Conservation (phyloP, 768 basidiomycete species). For the Psilocybe cyanescens region DNA sequence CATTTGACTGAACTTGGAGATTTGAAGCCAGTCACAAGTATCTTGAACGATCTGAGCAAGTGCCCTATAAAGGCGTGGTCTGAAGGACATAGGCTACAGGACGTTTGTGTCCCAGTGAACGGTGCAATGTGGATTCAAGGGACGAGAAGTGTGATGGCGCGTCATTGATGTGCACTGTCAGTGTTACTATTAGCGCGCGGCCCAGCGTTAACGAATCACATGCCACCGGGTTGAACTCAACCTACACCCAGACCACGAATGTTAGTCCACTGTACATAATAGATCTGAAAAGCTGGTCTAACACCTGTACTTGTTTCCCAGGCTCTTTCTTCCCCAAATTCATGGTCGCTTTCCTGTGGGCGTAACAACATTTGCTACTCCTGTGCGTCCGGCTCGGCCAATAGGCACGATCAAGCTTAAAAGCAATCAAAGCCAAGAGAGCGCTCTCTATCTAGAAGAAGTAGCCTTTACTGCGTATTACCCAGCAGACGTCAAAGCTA, state of each 20-base stretch:
- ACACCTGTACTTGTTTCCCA: slow-evolving; percentile 9
- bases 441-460: slow-evolving; percentile 61
- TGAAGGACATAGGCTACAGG: no score
- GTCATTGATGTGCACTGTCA: neutral
- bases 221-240: no score
- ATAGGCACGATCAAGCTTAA: slow-evolving; percentile 47
- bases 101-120: no score
- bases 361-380: slow-evolving; percentile 58
- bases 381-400: slow-evolving; percentile 38
- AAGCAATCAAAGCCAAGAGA: slow-evolving; percentile 26
- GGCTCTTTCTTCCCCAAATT: slow-evolving; percentile 48
- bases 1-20: no score
- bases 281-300: no score
- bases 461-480: slow-evolving; percentile 70
- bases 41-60: no score
- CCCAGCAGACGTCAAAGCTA: slow-evolving; percentile 47
- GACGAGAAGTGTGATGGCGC: no score
- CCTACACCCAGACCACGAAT: neutral
- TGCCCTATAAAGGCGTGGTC: no score
- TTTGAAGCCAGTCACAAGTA: no score
- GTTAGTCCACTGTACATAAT: neutral
- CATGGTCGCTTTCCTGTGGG: slow-evolving; percentile 60
- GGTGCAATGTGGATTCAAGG: no score
- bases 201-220: neutral
- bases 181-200: neutral